phyloP scores from a whole-genome alignment of 305 asterid genomes.

The Coffea humblotiana region DNA sequence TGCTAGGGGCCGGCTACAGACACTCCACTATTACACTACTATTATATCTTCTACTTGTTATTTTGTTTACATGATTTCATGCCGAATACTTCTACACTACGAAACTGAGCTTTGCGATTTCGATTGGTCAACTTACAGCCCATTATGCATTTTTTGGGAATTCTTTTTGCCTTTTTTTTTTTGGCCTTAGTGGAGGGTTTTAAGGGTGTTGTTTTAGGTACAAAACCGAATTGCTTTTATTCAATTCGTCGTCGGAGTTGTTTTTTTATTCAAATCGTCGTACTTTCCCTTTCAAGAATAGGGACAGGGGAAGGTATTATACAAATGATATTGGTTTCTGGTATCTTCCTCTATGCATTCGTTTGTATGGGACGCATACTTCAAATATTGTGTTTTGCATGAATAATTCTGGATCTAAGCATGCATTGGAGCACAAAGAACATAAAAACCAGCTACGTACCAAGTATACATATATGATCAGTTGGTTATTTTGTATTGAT shows the following conservation, averaged over 20 bases:
- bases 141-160: neutral
- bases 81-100: neutral
- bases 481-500: neutral
- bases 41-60: neutral
- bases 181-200: too few relatives aligned
- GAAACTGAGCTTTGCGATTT: neutral
- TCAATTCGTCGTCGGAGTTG: too few relatives aligned
- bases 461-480: neutral
- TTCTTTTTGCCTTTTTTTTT: too few relatives aligned
- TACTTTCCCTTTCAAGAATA: neutral
- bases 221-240: too few relatives aligned
- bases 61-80: conserved; percentile 11
- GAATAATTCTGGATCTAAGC: neutral
- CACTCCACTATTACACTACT: conserved; percentile 5
- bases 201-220: too few relatives aligned
- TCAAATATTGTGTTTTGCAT: neutral
- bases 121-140: conserved; percentile 8
- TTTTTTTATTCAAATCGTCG: neutral
- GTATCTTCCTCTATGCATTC: too few relatives aligned
- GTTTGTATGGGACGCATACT: neutral
- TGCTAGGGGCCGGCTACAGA: conserved; percentile 23
- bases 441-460: neutral
- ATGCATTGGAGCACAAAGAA: neutral
- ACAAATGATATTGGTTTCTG: neutral
- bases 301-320: neutral